These are phyloP conservation scores for Epichloe amarillans DNA, from an alignment of 2,329 filamentous ascomycete genomes.

Conservation along the genomic window DNA sequence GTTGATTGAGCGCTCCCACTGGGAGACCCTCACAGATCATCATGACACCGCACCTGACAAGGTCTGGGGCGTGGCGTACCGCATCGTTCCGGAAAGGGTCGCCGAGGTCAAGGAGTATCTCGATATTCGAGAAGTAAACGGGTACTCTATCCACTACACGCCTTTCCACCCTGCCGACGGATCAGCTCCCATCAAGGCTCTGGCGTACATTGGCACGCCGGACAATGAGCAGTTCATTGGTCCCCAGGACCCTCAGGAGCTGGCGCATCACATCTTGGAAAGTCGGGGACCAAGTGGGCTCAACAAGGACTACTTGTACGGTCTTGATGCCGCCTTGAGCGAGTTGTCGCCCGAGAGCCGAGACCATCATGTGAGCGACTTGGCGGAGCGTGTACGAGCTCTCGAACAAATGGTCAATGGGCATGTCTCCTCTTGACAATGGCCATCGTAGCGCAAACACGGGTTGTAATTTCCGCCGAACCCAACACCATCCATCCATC, in stretches of 20 bases:
- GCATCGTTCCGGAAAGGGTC: conserved; percentile 59
- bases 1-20: conserved; percentile 72
- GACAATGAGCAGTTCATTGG: conserved; percentile 87
- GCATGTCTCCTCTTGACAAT: neutral
- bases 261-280: conserved; percentile 69
- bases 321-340: conserved; percentile 61
- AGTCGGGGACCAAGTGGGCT: conserved; percentile 74
- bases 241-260: conserved; percentile 60
- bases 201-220: conserved; percentile 92
- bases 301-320: conserved; percentile 80
- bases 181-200: conserved; percentile 32
- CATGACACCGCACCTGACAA: conserved; percentile 46
- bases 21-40: conserved; percentile 62
- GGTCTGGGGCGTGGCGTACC: conserved; percentile 91
- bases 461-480: neutral
- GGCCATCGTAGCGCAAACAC: neutral
- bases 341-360: conserved; percentile 62
- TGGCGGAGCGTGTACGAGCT: conserved; percentile 57
- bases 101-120: conserved; percentile 78
- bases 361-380: conserved; percentile 73
- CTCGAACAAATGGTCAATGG: conserved; percentile 25
- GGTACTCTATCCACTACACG: conserved; percentile 86
- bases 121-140: conserved; percentile 94
- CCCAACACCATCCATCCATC: neutral
- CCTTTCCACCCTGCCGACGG: conserved; percentile 51